phyloP scores from a whole-genome alignment of 306 rosid species.

The Chamaecrista fasciculata region DNA sequence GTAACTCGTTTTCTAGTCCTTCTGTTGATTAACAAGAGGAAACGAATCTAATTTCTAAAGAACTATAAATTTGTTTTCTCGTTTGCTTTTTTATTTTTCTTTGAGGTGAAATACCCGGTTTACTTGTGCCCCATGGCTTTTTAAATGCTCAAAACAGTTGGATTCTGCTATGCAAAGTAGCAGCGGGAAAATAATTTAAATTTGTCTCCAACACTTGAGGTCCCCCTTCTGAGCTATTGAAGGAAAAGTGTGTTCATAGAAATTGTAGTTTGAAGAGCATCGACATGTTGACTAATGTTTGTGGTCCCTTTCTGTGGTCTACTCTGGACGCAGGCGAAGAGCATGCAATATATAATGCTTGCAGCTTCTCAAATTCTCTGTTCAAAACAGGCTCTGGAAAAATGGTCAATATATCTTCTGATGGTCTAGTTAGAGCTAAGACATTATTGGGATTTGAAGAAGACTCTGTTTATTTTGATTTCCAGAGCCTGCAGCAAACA shows the following conservation, averaged over 20 bases:
- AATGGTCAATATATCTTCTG: conserved; percentile 62
- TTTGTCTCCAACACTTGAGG: not conserved
- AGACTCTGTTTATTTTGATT: conserved; percentile 28
- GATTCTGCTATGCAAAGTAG: not conserved
- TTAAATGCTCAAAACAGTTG: not conserved
- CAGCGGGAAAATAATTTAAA: not conserved
- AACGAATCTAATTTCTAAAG: not conserved
- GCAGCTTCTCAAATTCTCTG: conserved; percentile 57
- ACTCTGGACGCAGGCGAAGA: conserved; percentile 43
- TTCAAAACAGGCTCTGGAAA: conserved; percentile 82
- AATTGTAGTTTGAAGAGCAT: not conserved
- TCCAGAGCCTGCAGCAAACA: conserved; percentile 34
- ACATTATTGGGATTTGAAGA: conserved; percentile 53
- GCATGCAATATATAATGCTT: conserved; percentile 30
- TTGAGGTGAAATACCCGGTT: not conserved
- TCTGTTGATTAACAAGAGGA: not conserved
- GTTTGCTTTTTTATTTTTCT: not conserved
- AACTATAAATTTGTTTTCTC: not conserved
- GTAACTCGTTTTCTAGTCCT: not conserved
- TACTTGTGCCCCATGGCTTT: not conserved
- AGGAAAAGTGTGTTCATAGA: not conserved
- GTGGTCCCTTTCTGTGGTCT: not conserved
- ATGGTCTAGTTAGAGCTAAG: conserved; percentile 67
- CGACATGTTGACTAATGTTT: not conserved
- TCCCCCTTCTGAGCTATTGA: too few relatives aligned